Conservation (phyloP, 139 green algal species). For the Chlorella sorokiniana region DNA sequence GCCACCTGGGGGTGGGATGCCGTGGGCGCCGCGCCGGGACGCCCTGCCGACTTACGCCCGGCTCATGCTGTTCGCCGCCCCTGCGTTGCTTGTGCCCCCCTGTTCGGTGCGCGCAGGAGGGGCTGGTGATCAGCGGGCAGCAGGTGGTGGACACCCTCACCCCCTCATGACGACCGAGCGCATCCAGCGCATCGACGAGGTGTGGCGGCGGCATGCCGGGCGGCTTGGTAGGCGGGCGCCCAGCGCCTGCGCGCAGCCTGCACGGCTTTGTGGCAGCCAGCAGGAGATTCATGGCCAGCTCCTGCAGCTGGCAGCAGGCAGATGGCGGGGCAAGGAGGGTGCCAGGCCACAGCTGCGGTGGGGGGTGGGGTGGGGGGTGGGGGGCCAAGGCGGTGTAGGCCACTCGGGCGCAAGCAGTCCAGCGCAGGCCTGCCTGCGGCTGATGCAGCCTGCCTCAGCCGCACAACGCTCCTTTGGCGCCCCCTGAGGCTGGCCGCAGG, state of each 20-base stretch:
- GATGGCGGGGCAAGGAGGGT: no score
- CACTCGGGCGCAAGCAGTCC: neutral
- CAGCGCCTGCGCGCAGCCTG: no score
- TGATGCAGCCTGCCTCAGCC: neutral
- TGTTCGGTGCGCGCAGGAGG: neutral
- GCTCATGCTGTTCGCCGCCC: neutral
- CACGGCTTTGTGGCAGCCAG: no score
- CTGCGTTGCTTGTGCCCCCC: neutral
- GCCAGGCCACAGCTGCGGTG: no score
- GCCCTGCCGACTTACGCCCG: neutral
- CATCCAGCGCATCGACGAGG: conserved; percentile 25
- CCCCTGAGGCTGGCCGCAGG: neutral
- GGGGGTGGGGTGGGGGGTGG: no score
- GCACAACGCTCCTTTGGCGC: neutral
- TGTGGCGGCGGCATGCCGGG: no score
- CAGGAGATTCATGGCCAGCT: no score
- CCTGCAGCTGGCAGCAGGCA: no score
- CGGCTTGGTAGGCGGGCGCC: no score
- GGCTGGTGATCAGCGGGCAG: neutral
- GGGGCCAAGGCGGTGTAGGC: no score
- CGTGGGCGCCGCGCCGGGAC: no score
- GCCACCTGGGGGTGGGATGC: no score
- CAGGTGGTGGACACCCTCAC: conserved; percentile 26
- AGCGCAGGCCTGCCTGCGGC: neutral
- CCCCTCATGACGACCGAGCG: conserved; percentile 34